These are phyloP conservation scores for Senna siamea DNA, from an alignment of 306 rosid genomes.

Conservation along the genomic window DNA sequence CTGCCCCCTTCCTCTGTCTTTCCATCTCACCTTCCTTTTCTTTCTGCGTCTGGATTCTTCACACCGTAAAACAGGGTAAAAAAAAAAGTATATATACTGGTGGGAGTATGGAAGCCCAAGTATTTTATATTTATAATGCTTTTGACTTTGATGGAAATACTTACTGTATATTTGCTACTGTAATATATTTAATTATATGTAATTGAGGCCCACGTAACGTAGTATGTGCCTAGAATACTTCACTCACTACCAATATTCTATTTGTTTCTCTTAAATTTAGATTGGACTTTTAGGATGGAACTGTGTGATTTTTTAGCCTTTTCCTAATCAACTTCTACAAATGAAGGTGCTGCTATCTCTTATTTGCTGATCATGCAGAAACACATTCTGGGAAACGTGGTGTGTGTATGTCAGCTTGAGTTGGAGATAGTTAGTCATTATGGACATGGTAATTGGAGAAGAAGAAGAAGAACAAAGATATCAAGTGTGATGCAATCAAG, in stretches of 20 bases:
- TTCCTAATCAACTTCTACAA: too few species aligned
- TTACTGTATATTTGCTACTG: too few species aligned
- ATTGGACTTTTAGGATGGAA: too few species aligned
- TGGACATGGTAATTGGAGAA: not conserved
- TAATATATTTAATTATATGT: too few species aligned
- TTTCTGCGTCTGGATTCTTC: slow-evolving; percentile 21
- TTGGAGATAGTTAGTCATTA: not conserved
- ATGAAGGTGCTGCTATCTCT: not conserved
- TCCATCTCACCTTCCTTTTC: slow-evolving; percentile 45
- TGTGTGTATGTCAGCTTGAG: not conserved
- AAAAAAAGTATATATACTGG: slow-evolving; percentile 12
- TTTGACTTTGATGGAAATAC: slow-evolving; percentile 19
- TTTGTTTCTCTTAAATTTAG: not conserved
- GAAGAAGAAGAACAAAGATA: slow-evolving; percentile 24
- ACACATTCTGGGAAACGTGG: not conserved
- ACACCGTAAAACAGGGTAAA: slow-evolving; percentile 37
- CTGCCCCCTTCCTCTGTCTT: slow-evolving; percentile 28
- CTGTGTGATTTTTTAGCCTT: too few species aligned
- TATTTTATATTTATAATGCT: not conserved
- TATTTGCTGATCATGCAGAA: not conserved
- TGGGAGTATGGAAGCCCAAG: slow-evolving; percentile 34
- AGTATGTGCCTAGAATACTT: not conserved
- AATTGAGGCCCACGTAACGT: not conserved
- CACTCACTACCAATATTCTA: not conserved
- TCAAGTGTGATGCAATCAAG: slow-evolving; percentile 30